Base-by-base conservation (phyloP, 345 rosid species). In the Acer campestre region DNA sequence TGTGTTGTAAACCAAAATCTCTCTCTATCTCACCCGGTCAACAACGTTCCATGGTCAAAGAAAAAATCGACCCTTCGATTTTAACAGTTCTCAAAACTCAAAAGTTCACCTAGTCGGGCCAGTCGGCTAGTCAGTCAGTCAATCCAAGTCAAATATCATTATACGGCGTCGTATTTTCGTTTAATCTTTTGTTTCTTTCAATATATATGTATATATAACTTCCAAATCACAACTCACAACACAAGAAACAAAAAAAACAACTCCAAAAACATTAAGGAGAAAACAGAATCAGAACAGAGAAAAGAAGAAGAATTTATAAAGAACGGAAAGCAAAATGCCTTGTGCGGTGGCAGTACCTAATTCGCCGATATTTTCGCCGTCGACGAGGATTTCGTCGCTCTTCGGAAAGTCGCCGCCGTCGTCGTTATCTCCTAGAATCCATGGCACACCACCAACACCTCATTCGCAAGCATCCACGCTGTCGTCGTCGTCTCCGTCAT, bases 311-410 rank as follows among this genome's bases (percentile, higher is more conserved):
- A 29, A 10, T 12, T 23, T 10, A 71, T 2, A 1, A 12, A 2
- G 7, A 20, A 49, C 61, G 29, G 31, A 46, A 31, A 49, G 35
- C 1, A 74, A 18, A 11, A 84, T 80, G 86, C 67, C 82, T 35
- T 74, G 81, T 7, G 80, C 79, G 1, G 79, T 81, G 1, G 84
- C 77, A 9, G 79, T 81, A 9, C 62, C 81, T 17, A 84, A 72
- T 49, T 83, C 88, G 25, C 87, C 90, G 40, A 81, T 79, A 13
- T 85, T 82, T 81, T 79, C 85, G 12, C 85, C 88, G 23, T 76
- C 88, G 29, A 71, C 85, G 27, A 81, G 78, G 2, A 59, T 73
- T 12, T 25, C 77, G 49, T 63, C 84, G 1, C 49, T 67, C 11
- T 80, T 83, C 42, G 12, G 80, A 76, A 80, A 67, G 78, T 23